Evolutionary conservation across 108 stramenopile species (phyloP), one percentile per base, ranked within the genome.

Genomic region (Schizochytrium sp.): DNA sequence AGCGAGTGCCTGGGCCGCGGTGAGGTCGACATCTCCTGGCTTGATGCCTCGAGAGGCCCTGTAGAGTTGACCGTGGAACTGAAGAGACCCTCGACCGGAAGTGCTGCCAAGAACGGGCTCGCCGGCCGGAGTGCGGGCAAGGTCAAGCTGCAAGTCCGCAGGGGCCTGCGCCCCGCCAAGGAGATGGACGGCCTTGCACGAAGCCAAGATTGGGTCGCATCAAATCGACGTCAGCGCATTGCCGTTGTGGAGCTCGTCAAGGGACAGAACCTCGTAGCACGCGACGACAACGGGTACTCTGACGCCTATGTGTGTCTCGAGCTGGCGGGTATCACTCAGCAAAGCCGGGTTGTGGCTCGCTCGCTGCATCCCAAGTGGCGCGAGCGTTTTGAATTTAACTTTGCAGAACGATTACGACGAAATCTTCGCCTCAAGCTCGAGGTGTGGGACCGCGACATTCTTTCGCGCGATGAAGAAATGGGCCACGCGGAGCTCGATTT

Each of bases 401-500:
- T 83, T 34, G 51, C 76, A 4, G 48, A 53, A 16, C 76, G 48
- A 0, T 18, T 10, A 18, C 48, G 48, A 43, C 43, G 23, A 12
- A 18, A 1, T 45, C 76, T 53, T 6, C 19, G 48, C 51, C 76
- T 83, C n/a, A 83, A 47, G n/a, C 45, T 83, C 45, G 51, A 83
- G 51, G 45, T 47, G 10, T 83, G 76, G 76, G 76, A 83, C 76
- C 12, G 51, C 6, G 76, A 83, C 76, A 47, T 83, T 12, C 76
- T 83, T 45, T 83, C 76, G 45, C 76, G 76, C 19, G 76, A 83
- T 23, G 76, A 83, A 14, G n/a, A n/a, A 12, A 83, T 83, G 76
- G 76, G 76, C 45, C 14, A 12, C 19, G 76, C 51, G 10, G 28
- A 47, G 45, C 45, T 83, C 0, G 45, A 47, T 12, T 18, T 83